Evolutionary conservation across 768 basidiomycete genomes (phyloP).

Genomic region (Myochromella boudieri): DNA sequence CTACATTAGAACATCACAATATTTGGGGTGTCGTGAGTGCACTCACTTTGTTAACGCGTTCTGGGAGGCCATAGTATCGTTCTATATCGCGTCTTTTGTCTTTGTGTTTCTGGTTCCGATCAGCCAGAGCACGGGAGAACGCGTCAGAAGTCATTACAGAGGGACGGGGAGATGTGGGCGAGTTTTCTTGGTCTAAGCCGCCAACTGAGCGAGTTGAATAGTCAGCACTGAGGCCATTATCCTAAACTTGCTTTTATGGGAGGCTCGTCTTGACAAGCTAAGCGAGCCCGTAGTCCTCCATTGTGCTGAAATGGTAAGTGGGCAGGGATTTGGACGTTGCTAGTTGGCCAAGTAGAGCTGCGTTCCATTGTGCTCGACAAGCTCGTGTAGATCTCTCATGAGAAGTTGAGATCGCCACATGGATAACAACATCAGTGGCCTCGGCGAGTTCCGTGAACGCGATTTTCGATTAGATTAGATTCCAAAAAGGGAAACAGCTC

Average conservation of each 20-base stretch:
- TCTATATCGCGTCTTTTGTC: neutral
- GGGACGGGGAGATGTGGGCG: neutral
- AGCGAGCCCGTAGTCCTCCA: neutral
- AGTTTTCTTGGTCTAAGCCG: no score
- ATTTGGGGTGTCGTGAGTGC: neutral
- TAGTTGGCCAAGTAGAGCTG: neutral
- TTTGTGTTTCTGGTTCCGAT: neutral
- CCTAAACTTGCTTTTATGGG: constrained; percentile 10
- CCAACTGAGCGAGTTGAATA: no score
- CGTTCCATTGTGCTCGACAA: constrained; percentile 16
- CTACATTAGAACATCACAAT: neutral
- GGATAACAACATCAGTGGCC: constrained; percentile 2
- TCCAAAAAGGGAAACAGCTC: neutral
- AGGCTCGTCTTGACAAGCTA: neutral
- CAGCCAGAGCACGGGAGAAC: neutral
- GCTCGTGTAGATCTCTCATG: constrained; percentile 1
- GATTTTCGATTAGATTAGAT: neutral
- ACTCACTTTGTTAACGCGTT: neutral
- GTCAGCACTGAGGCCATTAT: no score
- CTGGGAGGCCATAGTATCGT: neutral
- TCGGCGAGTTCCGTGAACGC: constrained; percentile 19
- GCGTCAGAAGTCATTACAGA: neutral
- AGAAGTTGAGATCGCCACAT: neutral
- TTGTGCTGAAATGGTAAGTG: neutral
- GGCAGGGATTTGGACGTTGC: neutral